Conservation (phyloP, 345 rosid genomes). For the Trapa incisa region DNA sequence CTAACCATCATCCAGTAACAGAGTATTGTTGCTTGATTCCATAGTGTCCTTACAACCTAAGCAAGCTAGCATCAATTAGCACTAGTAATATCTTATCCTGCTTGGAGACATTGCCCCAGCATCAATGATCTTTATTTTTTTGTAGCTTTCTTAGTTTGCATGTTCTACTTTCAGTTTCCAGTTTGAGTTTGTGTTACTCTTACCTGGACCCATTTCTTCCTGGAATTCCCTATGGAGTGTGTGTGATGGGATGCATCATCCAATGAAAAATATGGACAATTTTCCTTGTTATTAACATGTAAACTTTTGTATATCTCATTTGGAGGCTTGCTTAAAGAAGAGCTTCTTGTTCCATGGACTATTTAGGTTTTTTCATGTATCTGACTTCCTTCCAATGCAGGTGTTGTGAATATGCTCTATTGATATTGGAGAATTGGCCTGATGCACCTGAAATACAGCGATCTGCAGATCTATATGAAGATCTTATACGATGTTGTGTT, state of each 20-base stretch:
- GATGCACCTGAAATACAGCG: constrained; percentile 97
- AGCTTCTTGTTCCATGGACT: neutral
- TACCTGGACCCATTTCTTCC: neutral
- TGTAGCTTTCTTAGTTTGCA: neutral
- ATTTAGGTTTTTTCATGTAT: neutral
- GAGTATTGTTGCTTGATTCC: neutral
- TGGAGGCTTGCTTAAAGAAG: neutral
- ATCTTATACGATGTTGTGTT: constrained; percentile 79
- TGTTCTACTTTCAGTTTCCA: neutral
- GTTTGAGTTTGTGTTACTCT: neutral
- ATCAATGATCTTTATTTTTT: too few relatives aligned
- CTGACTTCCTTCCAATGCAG: constrained; percentile 24
- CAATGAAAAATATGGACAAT: neutral
- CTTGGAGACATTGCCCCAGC: neutral
- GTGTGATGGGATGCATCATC: neutral
- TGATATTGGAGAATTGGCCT: constrained; percentile 91
- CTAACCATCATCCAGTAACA: neutral
- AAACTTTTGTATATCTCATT: neutral
- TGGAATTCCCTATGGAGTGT: neutral
- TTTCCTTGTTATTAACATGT: neutral
- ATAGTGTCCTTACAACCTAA: neutral
- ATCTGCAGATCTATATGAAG: constrained; percentile 83
- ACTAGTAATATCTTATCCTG: neutral
- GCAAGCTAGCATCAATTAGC: neutral
- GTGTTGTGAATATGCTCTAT: constrained; percentile 90